Evolutionary conservation across 192 early-diverging fungal species (phyloP), one percentile per base, ranked within the genome.

Genomic region (Phlyctochytrium arcticum): DNA sequence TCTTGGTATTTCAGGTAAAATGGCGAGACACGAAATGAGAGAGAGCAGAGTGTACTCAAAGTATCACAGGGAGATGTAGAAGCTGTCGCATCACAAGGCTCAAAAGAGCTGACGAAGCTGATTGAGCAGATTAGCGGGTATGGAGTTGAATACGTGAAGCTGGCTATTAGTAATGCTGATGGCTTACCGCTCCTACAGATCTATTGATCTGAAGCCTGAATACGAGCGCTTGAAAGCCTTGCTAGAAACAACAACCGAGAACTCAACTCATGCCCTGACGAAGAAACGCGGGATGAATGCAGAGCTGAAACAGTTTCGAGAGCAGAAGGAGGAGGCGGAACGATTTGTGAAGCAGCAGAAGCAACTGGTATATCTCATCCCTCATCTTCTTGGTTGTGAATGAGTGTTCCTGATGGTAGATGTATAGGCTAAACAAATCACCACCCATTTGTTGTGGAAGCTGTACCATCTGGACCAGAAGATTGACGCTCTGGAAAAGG

Each of bases 41-140:
- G 2, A 2, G 21, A 57, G 1, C 33, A n/a, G 15, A 57, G 24
- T 53, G 50, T 27, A 12, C 12, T 12, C 50, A 12, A 12, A 15
- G 7, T 27, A 30, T 6, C 12, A 12, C 51, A 79, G 82, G 95
- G 95, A 46, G 95, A 99, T 77, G 91, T 99, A 4, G 97, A 99
- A 64, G 85, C 92, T 8, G 87, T 99, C 19, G 94, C 97, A 10
- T 89, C 91, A n/a, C 97, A 98, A 75, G 90, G 88, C 32, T 89
- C 94, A 17, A 92, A 89, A 65, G 94, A 99, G 50, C 77, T 99
- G 54, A 95, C 97, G 3, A 77, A 79, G 21, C 71, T 99, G 23
- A 91, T 98, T 65, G 97, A 99, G 76, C 94, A 95, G 69, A 94
- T 99, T 63, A 93, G 92, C 68, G 93, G 92, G 55, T 85, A 70